A percentile compares a stretch with the other conserved stretches of the same genome.
Conservation (phyloP, 1,284 basidiomycete genomes). For the Schizopora paradoxa region DNA sequence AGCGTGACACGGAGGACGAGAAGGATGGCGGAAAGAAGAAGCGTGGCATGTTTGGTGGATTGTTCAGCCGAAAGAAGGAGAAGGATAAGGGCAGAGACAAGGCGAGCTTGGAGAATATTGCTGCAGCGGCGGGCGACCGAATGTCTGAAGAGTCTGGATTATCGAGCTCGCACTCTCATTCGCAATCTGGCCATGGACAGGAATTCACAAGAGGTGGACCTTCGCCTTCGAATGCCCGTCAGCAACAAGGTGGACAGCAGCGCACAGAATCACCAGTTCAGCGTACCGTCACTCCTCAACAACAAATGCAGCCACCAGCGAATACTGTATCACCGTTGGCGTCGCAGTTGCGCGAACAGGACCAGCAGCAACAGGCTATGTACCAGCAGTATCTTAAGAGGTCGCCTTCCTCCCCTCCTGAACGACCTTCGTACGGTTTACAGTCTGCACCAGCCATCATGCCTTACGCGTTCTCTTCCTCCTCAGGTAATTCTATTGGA, state of each 20-base stretch:
- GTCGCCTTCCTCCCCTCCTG: conserved; percentile 71
- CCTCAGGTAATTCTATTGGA: conserved; percentile 30
- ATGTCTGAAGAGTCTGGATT: conserved; percentile 22
- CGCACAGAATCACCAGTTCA: conserved; percentile 10
- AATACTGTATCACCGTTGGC: conserved; percentile 32
- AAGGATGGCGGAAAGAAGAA: conserved; percentile 54
- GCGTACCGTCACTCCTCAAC: conserved; percentile 1
- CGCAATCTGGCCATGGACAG: conserved; percentile 11
- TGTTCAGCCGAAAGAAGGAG: conserved; percentile 69
- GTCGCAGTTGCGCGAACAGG: conserved; percentile 75
- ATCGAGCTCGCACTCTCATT: conserved; percentile 17
- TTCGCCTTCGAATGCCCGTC: conserved; percentile 9
- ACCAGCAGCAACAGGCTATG: conserved; percentile 82
- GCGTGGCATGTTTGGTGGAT: conserved; percentile 60
- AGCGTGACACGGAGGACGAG: conserved; percentile 24
- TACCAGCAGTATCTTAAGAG: conserved; percentile 86
- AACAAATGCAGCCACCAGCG: conserved; percentile 27
- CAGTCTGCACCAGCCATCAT: conserved; percentile 59
- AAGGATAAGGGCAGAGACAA: conserved; percentile 69
- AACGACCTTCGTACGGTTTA: conserved; percentile 64
- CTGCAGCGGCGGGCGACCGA: conserved; percentile 35
- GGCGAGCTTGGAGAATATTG: conserved; percentile 41
- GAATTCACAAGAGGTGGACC: conserved; percentile 9
- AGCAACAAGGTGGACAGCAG: too few relatives aligned
- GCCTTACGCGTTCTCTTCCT: conserved; percentile 34